These are phyloP conservation scores for Usnea hakonensis DNA, from an alignment of 495 filamentous ascomycete species.

Conservation along the genomic window DNA sequence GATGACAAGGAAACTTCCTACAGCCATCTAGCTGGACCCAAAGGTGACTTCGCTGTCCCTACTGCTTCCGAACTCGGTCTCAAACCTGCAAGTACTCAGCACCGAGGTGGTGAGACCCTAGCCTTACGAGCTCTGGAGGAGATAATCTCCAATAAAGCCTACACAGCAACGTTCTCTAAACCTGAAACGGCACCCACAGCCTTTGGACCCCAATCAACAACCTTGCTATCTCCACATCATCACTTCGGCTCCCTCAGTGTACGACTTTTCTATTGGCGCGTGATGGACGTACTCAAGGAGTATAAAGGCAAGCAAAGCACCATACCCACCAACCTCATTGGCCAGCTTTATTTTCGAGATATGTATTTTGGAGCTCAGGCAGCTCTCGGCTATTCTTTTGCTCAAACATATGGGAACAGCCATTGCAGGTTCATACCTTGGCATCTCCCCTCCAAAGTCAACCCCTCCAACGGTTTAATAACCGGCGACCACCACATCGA, in stretches of 20 bases:
- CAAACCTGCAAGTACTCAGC: constrained; percentile 45
- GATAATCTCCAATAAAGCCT: constrained; percentile 50
- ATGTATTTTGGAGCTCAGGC: constrained; percentile 74
- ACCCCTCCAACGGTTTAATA: constrained; percentile 31
- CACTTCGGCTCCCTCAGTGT: constrained; percentile 60
- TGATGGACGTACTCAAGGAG: constrained; percentile 45
- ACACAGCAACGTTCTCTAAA: constrained; percentile 61
- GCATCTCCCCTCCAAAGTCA: constrained; percentile 54
- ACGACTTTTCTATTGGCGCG: constrained; percentile 61
- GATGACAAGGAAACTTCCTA: constrained; percentile 45
- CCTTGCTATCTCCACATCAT: constrained; percentile 59
- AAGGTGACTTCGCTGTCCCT: constrained; percentile 52
- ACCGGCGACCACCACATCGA: constrained; percentile 51
- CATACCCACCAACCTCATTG: constrained; percentile 54
- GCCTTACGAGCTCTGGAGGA: constrained; percentile 44
- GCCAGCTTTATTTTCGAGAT: constrained; percentile 64
- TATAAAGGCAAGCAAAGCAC: constrained; percentile 40
- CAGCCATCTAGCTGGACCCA: constrained; percentile 48
- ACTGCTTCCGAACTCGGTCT: constrained; percentile 58
- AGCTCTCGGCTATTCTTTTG: constrained; percentile 49
- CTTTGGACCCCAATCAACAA: constrained; percentile 60
- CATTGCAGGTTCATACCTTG: constrained; percentile 61
- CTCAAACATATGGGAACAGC: constrained; percentile 49
- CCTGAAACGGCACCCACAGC: constrained; percentile 62
- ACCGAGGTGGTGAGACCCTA: constrained; percentile 54